Conservation (phyloP, 352 stramenopile species). For the Pilasporangium apinafurcum region DNA sequence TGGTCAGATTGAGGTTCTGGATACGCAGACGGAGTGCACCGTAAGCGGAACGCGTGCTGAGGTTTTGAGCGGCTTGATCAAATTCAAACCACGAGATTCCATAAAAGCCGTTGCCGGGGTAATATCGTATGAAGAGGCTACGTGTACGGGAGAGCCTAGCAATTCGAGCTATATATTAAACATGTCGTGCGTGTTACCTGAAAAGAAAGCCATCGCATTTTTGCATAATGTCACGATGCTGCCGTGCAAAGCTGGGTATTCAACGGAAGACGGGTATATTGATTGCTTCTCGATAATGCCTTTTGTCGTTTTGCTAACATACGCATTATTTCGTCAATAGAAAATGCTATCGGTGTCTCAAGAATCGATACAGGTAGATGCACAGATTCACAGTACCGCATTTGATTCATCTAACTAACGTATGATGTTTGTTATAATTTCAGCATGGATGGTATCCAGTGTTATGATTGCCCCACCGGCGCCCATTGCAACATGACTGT, state of each 20-base stretch:
- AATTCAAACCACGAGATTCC: slow-evolving; percentile 23
- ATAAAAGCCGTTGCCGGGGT: slow-evolving; percentile 22
- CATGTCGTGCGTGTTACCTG: slow-evolving; percentile 34
- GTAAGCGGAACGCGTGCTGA: slow-evolving; percentile 10
- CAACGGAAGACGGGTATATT: slow-evolving; percentile 27
- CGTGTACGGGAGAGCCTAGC: slow-evolving; percentile 18
- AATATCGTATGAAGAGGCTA: slow-evolving; percentile 29
- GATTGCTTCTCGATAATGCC: slow-evolving; percentile 1
- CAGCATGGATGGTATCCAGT: slow-evolving; percentile 50
- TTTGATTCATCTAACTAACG: neutral
- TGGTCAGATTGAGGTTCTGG: slow-evolving; percentile 51
- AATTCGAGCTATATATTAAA: slow-evolving; percentile 23
- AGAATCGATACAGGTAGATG: slow-evolving; percentile 39
- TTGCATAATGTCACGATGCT: slow-evolving; percentile 19
- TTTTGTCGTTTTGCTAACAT: neutral
- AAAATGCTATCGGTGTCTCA: slow-evolving; percentile 43
- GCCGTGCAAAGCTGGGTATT: slow-evolving; percentile 37
- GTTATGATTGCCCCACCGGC: slow-evolving; percentile 44
- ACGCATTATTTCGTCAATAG: slow-evolving; percentile 11
- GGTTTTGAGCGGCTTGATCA: slow-evolving; percentile 7
- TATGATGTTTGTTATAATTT: neutral
- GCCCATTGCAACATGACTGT: slow-evolving; percentile 43
- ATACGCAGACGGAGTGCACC: slow-evolving; percentile 34
- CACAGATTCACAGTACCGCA: no score
- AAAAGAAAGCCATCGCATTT: slow-evolving; percentile 23